phyloP scores from a whole-genome alignment of 2,329 filamentous ascomycete genomes.

The Emydomyces testavorans region DNA sequence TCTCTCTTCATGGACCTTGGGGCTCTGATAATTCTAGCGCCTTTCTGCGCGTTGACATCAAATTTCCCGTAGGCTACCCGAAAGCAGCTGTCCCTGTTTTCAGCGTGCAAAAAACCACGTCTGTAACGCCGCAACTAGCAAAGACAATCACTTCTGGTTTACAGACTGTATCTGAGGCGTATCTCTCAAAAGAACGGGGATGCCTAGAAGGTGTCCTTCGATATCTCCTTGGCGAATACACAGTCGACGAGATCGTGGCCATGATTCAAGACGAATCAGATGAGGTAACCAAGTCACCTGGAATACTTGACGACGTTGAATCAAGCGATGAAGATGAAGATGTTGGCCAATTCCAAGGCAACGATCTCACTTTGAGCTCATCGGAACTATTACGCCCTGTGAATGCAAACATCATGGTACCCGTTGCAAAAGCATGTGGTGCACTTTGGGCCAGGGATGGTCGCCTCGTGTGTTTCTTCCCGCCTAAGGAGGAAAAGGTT shows the following conservation, averaged over 20 bases:
- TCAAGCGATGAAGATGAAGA: slow-evolving; percentile 72
- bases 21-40: slow-evolving; percentile 41
- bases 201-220: slow-evolving; percentile 52
- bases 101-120: slow-evolving; percentile 46
- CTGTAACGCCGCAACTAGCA: slow-evolving; percentile 42
- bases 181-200: slow-evolving; percentile 40
- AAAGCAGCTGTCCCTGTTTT: slow-evolving; percentile 40
- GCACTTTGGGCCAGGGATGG: slow-evolving; percentile 48
- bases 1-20: slow-evolving; percentile 52
- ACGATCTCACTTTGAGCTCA: slow-evolving; percentile 38
- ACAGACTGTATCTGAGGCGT: slow-evolving; percentile 44
- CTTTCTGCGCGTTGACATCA: slow-evolving; percentile 47
- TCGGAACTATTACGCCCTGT: slow-evolving; percentile 43
- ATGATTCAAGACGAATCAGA: slow-evolving; percentile 49
- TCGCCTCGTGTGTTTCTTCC: slow-evolving; percentile 48
- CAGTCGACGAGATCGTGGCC: slow-evolving; percentile 46
- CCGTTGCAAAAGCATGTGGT: slow-evolving; percentile 48
- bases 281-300: slow-evolving; percentile 34
- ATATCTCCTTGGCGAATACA: slow-evolving; percentile 49
- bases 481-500: slow-evolving; percentile 41
- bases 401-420: slow-evolving; percentile 53
- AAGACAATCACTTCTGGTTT: slow-evolving; percentile 42
- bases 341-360: slow-evolving; percentile 33
- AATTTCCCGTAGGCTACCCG: slow-evolving; percentile 49
- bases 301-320: slow-evolving; percentile 53